Conservation (phyloP, 352 stramenopile genomes). For the Phytophthora litchii region DNA sequence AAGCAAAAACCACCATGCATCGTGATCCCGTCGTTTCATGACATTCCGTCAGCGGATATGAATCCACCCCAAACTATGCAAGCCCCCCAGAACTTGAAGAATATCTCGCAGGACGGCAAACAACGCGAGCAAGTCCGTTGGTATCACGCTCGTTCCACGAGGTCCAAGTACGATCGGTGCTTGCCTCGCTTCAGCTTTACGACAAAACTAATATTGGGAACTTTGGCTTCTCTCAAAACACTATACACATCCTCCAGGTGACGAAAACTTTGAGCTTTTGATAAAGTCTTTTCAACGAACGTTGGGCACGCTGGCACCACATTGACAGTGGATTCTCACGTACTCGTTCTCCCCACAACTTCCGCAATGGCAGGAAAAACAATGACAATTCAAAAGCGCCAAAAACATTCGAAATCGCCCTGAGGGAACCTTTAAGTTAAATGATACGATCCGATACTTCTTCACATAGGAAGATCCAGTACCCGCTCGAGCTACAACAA, state of each 20-base stretch:
- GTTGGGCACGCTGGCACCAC: constrained; percentile 10
- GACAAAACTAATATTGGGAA: constrained; percentile 22
- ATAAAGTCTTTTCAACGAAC: constrained; percentile 17
- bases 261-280: constrained; percentile 6
- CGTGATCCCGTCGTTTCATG: too few relatives aligned
- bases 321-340: constrained; percentile 4
- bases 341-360: constrained; percentile 9
- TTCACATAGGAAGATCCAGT: not conserved
- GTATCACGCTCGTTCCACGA: constrained; percentile 9
- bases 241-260: constrained; percentile 8
- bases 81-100: constrained; percentile 16
- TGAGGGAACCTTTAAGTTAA: constrained; percentile 17
- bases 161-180: constrained; percentile 10
- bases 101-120: constrained; percentile 17
- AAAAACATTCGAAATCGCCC: constrained; percentile 12
- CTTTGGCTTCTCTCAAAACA: constrained; percentile 9
- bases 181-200: constrained; percentile 2
- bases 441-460: constrained; percentile 15
- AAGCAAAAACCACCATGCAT: too few relatives aligned
- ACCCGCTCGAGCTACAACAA: constrained; percentile 2
- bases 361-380: constrained; percentile 25
- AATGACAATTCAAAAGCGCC: constrained; percentile 27
- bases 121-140: constrained; percentile 13
- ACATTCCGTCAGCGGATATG: too few relatives aligned
- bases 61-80: constrained; percentile 22